These are phyloP conservation scores for Suillus subluteus DNA, from an alignment of 768 basidiomycete genomes.

Conservation along the genomic window DNA sequence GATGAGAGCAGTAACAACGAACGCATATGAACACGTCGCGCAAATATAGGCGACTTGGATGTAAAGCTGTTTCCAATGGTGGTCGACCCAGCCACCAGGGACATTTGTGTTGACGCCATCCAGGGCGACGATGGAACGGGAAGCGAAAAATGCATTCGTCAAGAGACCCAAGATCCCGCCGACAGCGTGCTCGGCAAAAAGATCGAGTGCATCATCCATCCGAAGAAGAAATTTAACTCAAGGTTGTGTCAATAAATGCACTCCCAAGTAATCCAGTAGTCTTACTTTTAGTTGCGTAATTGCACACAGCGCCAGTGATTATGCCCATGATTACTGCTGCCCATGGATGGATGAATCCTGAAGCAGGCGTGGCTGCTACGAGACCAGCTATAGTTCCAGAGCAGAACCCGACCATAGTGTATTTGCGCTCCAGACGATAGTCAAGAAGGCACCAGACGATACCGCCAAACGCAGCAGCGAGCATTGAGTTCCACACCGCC, in stretches of 20 bases:
- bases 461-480: slow-evolving; percentile 80
- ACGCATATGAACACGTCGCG: slow-evolving; percentile 60
- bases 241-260: slow-evolving; percentile 16
- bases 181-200: slow-evolving; percentile 89
- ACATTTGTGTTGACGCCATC: slow-evolving; percentile 65
- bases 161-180: slow-evolving; percentile 81
- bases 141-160: slow-evolving; percentile 76
- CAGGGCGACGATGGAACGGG: slow-evolving; percentile 59
- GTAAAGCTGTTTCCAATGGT: slow-evolving; percentile 78
- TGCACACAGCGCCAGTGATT: slow-evolving; percentile 71
- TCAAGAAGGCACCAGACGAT: slow-evolving; percentile 84
- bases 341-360: slow-evolving; percentile 81
- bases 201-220: slow-evolving; percentile 89
- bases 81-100: slow-evolving; percentile 73
- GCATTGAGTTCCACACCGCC: slow-evolving; percentile 89
- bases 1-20: slow-evolving; percentile 63
- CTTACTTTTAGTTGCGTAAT: slow-evolving; percentile 83
- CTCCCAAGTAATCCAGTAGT: slow-evolving; percentile 11
- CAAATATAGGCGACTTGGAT: slow-evolving; percentile 72
- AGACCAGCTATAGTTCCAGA: slow-evolving; percentile 86
- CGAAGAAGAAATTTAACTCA: slow-evolving; percentile 69
- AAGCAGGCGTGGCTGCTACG: slow-evolving; percentile 87
- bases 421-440: slow-evolving; percentile 78
- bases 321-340: slow-evolving; percentile 76
- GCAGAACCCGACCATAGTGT: slow-evolving; percentile 91